Percentiles rank a stretch among this genome's conserved stretches.
phyloP scores from a whole-genome alignment of 2,329 filamentous ascomycete species.

The Celoporthe dispersa region DNA sequence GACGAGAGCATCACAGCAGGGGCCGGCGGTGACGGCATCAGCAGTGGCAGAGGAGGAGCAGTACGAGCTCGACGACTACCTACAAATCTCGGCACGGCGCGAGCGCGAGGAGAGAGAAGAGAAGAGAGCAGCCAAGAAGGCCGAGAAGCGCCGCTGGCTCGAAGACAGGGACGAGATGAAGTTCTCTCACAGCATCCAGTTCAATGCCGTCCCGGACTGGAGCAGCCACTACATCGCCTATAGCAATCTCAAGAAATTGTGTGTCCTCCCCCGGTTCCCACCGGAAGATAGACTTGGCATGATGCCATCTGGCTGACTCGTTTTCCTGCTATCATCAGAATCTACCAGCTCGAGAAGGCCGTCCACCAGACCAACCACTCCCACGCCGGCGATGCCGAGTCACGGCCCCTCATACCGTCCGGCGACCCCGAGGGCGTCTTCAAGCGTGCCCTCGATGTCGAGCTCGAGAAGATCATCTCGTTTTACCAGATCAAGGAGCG shows the following conservation, averaged over 20 bases:
- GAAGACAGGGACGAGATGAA: slow-evolving; percentile 89
- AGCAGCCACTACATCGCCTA: slow-evolving; percentile 97
- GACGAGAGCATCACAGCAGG: background rate
- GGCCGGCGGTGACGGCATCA: slow-evolving; percentile 3
- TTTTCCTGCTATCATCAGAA: slow-evolving; percentile 54
- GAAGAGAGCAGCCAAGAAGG: slow-evolving; percentile 50
- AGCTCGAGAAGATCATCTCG: slow-evolving; percentile 90
- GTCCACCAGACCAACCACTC: slow-evolving; percentile 65
- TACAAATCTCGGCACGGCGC: slow-evolving; percentile 38
- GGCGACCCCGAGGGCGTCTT: slow-evolving; percentile 84
- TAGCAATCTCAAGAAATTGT: slow-evolving; percentile 99
- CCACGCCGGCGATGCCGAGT: slow-evolving; percentile 69
- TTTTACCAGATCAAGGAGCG: slow-evolving; percentile 91
- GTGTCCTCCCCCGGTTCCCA: slow-evolving; percentile 42
- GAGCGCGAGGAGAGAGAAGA: slow-evolving; percentile 39
- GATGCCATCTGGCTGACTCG: slow-evolving; percentile 18
- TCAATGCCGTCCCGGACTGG: slow-evolving; percentile 99
- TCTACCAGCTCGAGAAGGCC: slow-evolving; percentile 92
- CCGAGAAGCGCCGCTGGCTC: slow-evolving; percentile 71
- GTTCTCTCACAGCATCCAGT: slow-evolving; percentile 99
- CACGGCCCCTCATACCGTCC: slow-evolving; percentile 76
- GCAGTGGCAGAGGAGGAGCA: slow-evolving; percentile 26
- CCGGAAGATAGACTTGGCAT: slow-evolving; percentile 3
- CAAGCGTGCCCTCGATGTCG: slow-evolving; percentile 77
- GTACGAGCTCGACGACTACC: slow-evolving; percentile 51